These are phyloP conservation scores for Fomitopsis schrenkii DNA, from an alignment of 1,284 basidiomycete species.

Conservation along the genomic window DNA sequence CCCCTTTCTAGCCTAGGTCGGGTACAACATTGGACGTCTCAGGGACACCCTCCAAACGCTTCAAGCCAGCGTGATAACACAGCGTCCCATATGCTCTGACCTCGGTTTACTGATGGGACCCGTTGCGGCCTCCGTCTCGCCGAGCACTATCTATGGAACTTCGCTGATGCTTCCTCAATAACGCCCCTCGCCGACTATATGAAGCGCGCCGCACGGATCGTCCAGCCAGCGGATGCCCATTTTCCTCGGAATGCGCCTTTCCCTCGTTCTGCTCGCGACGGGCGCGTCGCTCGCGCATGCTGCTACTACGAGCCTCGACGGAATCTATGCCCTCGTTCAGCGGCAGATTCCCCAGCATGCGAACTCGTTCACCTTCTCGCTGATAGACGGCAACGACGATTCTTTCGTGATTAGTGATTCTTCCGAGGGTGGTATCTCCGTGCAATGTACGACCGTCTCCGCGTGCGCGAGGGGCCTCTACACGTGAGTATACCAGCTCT, in stretches of 20 bases:
- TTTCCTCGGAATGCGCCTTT: conserved; percentile 5
- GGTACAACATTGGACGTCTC: background rate
- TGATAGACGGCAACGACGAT: conserved; percentile 21
- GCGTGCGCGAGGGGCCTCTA: conserved; percentile 28
- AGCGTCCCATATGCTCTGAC: background rate
- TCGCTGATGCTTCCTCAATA: background rate
- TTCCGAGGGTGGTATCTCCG: conserved; percentile 15
- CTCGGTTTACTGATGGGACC: background rate
- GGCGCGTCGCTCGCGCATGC: conserved; percentile 5
- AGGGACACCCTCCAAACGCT: background rate
- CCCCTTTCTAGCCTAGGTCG: no score
- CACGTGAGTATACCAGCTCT: conserved; percentile 15
- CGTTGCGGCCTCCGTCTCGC: background rate
- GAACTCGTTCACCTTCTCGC: conserved; percentile 23
- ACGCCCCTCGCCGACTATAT: conserved; percentile 1
- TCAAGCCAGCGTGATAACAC: background rate
- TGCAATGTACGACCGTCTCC: conserved; percentile 26
- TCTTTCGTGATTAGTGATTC: conserved; percentile 24
- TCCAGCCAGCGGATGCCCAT: background rate
- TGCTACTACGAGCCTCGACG: conserved; percentile 14
- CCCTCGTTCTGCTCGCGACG: conserved; percentile 1
- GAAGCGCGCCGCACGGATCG: background rate
- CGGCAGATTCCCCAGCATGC: conserved; percentile 25
- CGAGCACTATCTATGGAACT: background rate
- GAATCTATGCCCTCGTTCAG: conserved; percentile 23